Conservation (phyloP, 2,329 filamentous ascomycete genomes). For the Allantophomopsis lycopodina region DNA sequence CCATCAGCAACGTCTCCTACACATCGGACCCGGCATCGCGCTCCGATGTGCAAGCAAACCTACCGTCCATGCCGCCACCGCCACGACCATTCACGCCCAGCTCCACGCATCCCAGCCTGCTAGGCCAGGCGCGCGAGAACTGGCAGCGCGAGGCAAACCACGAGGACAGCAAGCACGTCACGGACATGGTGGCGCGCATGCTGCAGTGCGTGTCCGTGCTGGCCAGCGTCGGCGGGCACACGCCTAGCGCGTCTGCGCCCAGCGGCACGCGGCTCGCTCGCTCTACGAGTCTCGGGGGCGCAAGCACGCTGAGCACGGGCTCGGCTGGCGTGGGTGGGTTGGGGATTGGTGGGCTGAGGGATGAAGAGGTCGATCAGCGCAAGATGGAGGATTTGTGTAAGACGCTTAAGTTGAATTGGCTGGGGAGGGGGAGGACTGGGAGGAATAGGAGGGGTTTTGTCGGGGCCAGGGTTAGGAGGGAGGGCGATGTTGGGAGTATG, state of each 20-base stretch:
- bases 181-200: constrained; percentile 90
- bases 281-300: no score
- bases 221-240: constrained; percentile 46
- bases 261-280: no score
- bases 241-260: not conserved
- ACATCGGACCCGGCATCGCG: constrained; percentile 23
- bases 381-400: constrained; percentile 76
- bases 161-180: constrained; percentile 64
- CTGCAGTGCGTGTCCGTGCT: constrained; percentile 91
- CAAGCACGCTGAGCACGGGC: no score
- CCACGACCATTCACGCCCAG: constrained; percentile 16
- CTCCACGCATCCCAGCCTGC: constrained; percentile 10
- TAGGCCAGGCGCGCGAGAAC: constrained; percentile 2
- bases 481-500: constrained; percentile 6
- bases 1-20: constrained; percentile 73
- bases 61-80: constrained; percentile 12
- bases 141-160: constrained; percentile 32
- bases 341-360: constrained; percentile 8
- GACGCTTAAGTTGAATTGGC: constrained; percentile 91
- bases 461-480: constrained; percentile 15
- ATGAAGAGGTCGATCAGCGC: constrained; percentile 55
- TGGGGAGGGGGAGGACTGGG: constrained; percentile 79
- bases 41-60: constrained; percentile 3
- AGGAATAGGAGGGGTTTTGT: constrained; percentile 84
- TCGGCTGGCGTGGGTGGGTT: not conserved